A percentile compares a stretch with the other conserved stretches of the same genome.
phyloP scores from a whole-genome alignment of 2,329 filamentous ascomycete species.

The Nigrospora osmanthi region DNA sequence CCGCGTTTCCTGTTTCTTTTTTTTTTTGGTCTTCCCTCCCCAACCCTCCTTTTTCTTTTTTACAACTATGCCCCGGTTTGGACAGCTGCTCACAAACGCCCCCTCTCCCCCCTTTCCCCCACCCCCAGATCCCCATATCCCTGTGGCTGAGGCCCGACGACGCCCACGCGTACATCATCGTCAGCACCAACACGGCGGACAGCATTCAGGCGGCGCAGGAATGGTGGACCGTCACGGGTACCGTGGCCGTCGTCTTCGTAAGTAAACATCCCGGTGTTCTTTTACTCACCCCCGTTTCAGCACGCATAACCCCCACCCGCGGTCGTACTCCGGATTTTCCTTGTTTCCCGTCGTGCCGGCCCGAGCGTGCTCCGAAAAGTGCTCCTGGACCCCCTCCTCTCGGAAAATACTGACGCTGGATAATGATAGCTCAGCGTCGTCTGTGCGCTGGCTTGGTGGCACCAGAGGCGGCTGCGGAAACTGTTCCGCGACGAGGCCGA shows the following conservation, averaged over 20 bases:
- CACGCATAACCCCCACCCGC: too few relatives aligned
- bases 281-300: too few relatives aligned
- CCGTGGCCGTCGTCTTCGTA: slow-evolving; percentile 12
- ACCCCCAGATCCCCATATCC: slow-evolving; percentile 5
- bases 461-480: slow-evolving; percentile 20
- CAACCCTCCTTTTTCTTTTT: slow-evolving; percentile 4
- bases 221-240: slow-evolving; percentile 19
- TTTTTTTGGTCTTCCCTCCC: slow-evolving; percentile 2
- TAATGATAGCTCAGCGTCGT: slow-evolving; percentile 17
- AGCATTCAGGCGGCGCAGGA: slow-evolving; percentile 14
- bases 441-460: slow-evolving; percentile 22
- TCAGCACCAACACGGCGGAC: slow-evolving; percentile 16
- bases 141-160: slow-evolving; percentile 6
- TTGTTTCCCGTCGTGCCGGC: too few relatives aligned
- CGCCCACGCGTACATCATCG: slow-evolving; percentile 13
- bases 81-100: neutral
- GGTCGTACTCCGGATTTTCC: too few relatives aligned
- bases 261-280: too few relatives aligned
- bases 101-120: neutral
- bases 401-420: too few relatives aligned
- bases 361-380: too few relatives aligned
- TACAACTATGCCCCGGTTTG: too few relatives aligned
- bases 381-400: too few relatives aligned
- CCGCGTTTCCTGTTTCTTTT: neutral
- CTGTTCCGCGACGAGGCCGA: slow-evolving; percentile 20